Evolutionary conservation across 768 basidiomycete genomes (phyloP).

Genomic region (Lactifluus piperatus): DNA sequence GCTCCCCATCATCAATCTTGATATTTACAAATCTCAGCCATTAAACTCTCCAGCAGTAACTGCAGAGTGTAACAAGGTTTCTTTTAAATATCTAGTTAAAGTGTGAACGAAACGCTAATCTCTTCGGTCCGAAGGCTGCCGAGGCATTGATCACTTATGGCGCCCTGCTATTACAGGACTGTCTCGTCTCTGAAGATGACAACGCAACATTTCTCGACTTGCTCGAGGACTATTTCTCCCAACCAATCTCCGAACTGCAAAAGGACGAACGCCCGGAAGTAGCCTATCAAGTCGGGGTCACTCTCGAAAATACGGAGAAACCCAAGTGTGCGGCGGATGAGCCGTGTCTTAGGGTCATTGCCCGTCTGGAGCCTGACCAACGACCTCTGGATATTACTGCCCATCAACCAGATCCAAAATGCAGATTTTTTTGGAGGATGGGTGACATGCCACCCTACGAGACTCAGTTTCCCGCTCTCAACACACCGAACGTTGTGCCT

Average conservation of each 20-base stretch:
- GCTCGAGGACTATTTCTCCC: conserved; percentile 89
- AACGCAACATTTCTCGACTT: conserved; percentile 81
- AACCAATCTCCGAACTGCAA: conserved; percentile 50
- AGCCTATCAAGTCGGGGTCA: conserved; percentile 89
- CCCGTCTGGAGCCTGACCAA: conserved; percentile 63
- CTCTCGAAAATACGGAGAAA: conserved; percentile 94
- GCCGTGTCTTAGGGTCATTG: conserved; percentile 75
- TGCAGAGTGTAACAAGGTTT: conserved; percentile 61
- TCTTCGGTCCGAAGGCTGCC: conserved; percentile 48
- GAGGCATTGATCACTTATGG: conserved; percentile 77
- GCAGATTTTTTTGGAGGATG: conserved; percentile 91
- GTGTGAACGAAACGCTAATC: background rate
- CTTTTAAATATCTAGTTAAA: too few species aligned
- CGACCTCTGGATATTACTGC: conserved; percentile 77
- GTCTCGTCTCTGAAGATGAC: conserved; percentile 73
- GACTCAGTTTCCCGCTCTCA: conserved; percentile 67
- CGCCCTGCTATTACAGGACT: conserved; percentile 79
- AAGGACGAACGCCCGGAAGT: conserved; percentile 79
- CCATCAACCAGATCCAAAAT: conserved; percentile 87
- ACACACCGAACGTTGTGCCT: conserved; percentile 79
- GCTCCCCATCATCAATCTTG: conserved; percentile 70
- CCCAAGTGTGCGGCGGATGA: conserved; percentile 79
- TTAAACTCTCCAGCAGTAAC: conserved; percentile 38
- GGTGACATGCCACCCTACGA: conserved; percentile 62
- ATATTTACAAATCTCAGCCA: conserved; percentile 50